These are phyloP conservation scores for Globisporangium nodosum DNA, from an alignment of 352 stramenopile genomes.

Conservation along the genomic window DNA sequence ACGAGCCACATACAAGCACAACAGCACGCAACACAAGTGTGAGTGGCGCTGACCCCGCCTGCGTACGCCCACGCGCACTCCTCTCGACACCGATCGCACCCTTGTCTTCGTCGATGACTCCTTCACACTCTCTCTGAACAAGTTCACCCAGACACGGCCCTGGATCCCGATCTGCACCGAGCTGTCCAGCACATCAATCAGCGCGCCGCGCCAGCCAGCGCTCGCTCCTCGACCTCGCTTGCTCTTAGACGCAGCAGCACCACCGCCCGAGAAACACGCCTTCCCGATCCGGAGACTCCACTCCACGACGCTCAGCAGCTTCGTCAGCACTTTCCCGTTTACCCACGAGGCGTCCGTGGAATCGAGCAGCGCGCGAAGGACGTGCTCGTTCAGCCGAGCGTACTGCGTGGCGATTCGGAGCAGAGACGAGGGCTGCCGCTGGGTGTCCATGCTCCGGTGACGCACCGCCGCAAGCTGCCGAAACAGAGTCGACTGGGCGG, in stretches of 20 bases:
- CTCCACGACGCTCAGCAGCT: constrained; percentile 43
- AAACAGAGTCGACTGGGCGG: constrained; percentile 29
- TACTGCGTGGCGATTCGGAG: neutral
- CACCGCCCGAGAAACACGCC: constrained; percentile 7
- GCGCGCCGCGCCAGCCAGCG: neutral
- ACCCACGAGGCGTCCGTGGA: constrained; percentile 31
- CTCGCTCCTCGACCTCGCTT: neutral
- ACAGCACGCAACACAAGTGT: neutral
- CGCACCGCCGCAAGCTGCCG: constrained; percentile 1
- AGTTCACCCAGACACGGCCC: constrained; percentile 30
- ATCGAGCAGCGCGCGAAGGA: constrained; percentile 21
- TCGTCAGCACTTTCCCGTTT: constrained; percentile 30
- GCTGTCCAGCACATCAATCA: constrained; percentile 13
- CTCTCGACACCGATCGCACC: constrained; percentile 15
- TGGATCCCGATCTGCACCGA: constrained; percentile 10
- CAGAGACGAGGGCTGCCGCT: neutral
- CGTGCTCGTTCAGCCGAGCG: constrained; percentile 3
- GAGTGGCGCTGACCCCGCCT: neutral
- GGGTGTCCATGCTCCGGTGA: too few species aligned
- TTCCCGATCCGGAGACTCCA: constrained; percentile 36
- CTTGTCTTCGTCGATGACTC: constrained; percentile 35
- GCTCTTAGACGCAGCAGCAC: constrained; percentile 5
- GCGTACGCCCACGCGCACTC: neutral
- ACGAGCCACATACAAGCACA: neutral
- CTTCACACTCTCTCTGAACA: constrained; percentile 34